Conservation (phyloP, 2,329 filamentous ascomycete species). For the Paracoccidioides lutzii region DNA sequence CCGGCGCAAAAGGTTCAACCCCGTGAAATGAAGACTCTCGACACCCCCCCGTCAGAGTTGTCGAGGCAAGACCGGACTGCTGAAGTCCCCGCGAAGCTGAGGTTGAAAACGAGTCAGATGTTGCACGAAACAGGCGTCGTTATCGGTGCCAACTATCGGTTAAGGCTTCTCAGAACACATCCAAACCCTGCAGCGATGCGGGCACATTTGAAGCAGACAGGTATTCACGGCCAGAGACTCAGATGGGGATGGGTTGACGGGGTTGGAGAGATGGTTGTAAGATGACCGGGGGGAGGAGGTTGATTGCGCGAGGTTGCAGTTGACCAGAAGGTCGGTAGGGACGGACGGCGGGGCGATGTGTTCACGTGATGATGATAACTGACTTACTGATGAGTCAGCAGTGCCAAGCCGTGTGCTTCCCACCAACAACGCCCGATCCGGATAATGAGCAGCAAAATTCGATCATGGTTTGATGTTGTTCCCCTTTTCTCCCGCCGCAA, state of each 20-base stretch:
- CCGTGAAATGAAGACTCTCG: conserved; percentile 12
- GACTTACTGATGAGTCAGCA: background rate
- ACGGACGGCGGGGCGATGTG: background rate
- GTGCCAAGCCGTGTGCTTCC: background rate
- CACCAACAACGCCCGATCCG: background rate
- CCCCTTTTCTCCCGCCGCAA: background rate
- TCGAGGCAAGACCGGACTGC: conserved; percentile 28
- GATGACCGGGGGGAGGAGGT: too few relatives aligned
- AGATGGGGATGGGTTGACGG: background rate
- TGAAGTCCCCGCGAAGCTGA: conserved; percentile 26
- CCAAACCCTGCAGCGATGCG: conserved; percentile 15
- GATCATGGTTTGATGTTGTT: background rate
- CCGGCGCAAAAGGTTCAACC: conserved; percentile 13
- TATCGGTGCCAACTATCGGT: background rate
- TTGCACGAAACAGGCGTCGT: conserved; percentile 23
- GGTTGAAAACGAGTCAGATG: background rate
- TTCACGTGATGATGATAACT: background rate
- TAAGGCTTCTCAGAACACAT: conserved; percentile 14
- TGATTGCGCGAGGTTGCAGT: conserved; percentile 7
- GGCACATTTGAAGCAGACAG: background rate
- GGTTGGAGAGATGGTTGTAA: conserved; percentile 12
- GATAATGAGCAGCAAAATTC: conserved; percentile 1
- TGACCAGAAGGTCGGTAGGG: conserved; percentile 7
- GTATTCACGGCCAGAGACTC: conserved; percentile 18
- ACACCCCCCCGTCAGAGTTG: conserved; percentile 16